phyloP scores from a whole-genome alignment of 164 flowering plant genomes.

The Aristolochia fimbriata region DNA sequence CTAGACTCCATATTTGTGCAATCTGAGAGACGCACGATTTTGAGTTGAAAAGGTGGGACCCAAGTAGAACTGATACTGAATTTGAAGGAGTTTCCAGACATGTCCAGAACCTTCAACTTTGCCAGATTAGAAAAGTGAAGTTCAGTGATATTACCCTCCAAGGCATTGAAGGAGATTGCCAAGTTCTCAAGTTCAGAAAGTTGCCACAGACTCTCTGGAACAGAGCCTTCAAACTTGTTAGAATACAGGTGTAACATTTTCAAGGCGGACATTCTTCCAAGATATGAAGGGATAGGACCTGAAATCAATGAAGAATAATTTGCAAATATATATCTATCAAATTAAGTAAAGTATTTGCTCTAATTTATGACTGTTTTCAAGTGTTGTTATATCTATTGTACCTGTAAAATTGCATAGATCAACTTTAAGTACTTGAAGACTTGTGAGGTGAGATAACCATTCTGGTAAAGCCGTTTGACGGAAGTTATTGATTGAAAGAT shows the following conservation, averaged over 20 bases:
- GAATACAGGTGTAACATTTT: background rate
- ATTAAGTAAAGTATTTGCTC: background rate
- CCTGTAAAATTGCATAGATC: background rate
- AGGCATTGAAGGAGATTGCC: background rate
- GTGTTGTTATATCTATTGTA: too few species aligned
- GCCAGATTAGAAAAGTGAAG: background rate
- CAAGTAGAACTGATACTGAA: background rate
- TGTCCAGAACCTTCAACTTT: background rate
- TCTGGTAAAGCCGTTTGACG: background rate
- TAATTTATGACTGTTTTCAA: too few species aligned
- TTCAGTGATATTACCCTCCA: background rate
- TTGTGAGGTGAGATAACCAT: slow-evolving; percentile 3
- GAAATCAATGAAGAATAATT: background rate
- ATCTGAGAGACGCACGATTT: background rate
- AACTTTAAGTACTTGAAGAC: background rate
- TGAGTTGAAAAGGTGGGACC: slow-evolving; percentile 1
- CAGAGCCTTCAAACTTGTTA: background rate
- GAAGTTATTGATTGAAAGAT: background rate
- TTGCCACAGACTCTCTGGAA: background rate
- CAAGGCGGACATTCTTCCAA: background rate
- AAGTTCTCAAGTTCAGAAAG: background rate
- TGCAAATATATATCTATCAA: background rate
- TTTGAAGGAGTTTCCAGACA: background rate
- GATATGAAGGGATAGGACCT: background rate
- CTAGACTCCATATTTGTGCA: background rate